Evolutionary conservation across 2,329 filamentous ascomycete species (phyloP), one percentile per base, ranked within the genome.

Genomic region (Cryphonectria naterciae): DNA sequence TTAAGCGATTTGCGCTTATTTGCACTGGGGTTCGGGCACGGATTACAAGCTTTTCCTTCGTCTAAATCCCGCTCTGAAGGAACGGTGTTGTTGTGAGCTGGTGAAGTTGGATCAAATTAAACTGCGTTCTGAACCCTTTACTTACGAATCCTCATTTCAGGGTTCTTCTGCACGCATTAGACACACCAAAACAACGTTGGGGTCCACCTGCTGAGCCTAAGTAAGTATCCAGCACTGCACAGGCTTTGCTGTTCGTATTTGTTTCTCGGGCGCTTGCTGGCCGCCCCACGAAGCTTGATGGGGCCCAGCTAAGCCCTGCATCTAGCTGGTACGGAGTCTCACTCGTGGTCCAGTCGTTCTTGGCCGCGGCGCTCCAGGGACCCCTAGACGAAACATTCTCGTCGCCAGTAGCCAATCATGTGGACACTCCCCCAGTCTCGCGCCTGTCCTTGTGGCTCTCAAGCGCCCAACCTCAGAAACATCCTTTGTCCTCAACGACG

Each of bases 1-100:
- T 61, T 61, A 61, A 39, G 58, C 58, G 58, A 25, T n/a, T n/a
- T 37, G 35, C 58, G 58, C 58, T 61, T 61, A 61, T 39, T 61
- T 35, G 25, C 25, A 19, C 8, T 32, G 28, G 46, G 46, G 7
- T 49, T 8, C 11, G 54, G 25, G 15, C 15, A 15, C 54, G 13
- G 54, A 32, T 17, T 28, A 3, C 13, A 56, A 15, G n/a, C 15
- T 32, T 6, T 6, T 15, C 25, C 6, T n/a, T 56, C 4, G n/a
- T 11, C 52, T 15, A 2, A 56, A 56, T 56, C 25, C 52, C 49
- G 49, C 49, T 22, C n/a, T 2, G 49, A 11, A 52, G 49, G 22
- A 25, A 56, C 17, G n/a, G n/a, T 13, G 52, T 28, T 39, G 8
- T 17, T 43, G 15, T 17, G 3, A 43, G 41, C 2, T 15, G 41